Base-by-base conservation (phyloP, 805 yeast genomes). In the Priceomyces castillae region DNA sequence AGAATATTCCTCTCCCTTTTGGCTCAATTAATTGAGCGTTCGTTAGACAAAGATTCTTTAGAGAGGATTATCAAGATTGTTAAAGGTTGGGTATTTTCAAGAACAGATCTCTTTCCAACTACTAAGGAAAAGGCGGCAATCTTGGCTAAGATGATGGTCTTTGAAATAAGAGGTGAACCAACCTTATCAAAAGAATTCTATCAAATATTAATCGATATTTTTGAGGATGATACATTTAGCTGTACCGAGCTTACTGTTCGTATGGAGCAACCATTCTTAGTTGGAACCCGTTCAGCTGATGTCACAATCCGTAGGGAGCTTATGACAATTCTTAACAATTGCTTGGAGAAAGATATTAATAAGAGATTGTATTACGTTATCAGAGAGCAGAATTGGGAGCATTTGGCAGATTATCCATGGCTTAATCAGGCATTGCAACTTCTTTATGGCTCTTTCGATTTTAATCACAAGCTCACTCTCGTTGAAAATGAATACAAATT, bases 371-470 rank as follows among this genome's bases (percentile, higher is more conserved):
- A 84, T 50, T 95, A 95, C 53, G 84, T 92, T 7, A 77, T 95
- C n/a, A 72, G 92, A 30, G 98, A 94, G 55, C 99, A 94, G 61
- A 92, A 89, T 56, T 94, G 99, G 99, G 99, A 94, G 59, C 85
- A 79, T 51, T 69, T 94, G 30, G 90, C 95, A 0, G 99, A 94
- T 51, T 86, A 86, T 54, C 86, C 90, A 34, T 94, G 99, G 99
- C 66, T 92, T 48, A 89, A 89, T 59, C 98, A 92, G 61, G 98
- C 96, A 0, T 71, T 88, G 15, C 97, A 90, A 58, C 65, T 95
- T 22, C 65, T 94, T 5, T 88, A 84, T 56, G 96, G 94, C 0
- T 75, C 96, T 0, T 81, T 87, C 51, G 84, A 83, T 44, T 62
- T 62, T 31, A 74, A 75, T 0, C 69, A 75, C 43, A 61, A 56